Evolutionary conservation across 202 grass and related monocot species (phyloP), one percentile per base, ranked within the genome.

Genomic region (Schoenoplectus tabernaemontani): DNA sequence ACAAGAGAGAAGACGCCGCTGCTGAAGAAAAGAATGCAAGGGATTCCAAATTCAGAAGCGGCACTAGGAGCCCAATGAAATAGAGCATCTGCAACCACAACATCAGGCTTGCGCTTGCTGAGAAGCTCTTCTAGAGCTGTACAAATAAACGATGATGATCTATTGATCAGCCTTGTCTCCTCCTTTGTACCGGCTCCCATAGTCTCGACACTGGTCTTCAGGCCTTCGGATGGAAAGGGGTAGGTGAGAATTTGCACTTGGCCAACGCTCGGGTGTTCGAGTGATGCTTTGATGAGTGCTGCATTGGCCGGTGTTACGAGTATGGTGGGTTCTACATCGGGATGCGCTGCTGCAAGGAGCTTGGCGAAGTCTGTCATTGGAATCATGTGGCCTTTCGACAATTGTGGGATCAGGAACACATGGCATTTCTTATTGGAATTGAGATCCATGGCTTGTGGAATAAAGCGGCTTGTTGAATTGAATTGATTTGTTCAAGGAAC

Each of bases 291-390:
- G 87, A 81, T 3, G 78, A 86, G 66, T 32, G 43, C 32, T 13
- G 85, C 86, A 36, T 96, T 96, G 36, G 84, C 89, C 4, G 86
- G 93, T 11, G 93, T 88, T 15, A 96, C 79, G 5, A 96, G 82
- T 56, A 96, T 83, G 28, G 87, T 96, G 34, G 89, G 69, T n/a
- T 90, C 86, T 13, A 96, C 82, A 1, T 64, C 5, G 0, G 78
- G 84, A 11, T 79, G 37, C 7, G 77, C 73, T 10, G 44, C 76
- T 16, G 82, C 89, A 30, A 92, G 67, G 51, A 86, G 84, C 78
- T 84, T 85, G 4, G 89, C 89, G 4, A 96, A 82, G 30, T 96
- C 89, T 0, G 86, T 81, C 70, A 88, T 84, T 13, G 93, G 93
- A 68, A 96, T 88, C 15, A 92, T 77, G 86, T 96, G 89, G 1